phyloP scores from a whole-genome alignment of 2,329 filamentous ascomycete species.

The Xylariaceae sp. region DNA sequence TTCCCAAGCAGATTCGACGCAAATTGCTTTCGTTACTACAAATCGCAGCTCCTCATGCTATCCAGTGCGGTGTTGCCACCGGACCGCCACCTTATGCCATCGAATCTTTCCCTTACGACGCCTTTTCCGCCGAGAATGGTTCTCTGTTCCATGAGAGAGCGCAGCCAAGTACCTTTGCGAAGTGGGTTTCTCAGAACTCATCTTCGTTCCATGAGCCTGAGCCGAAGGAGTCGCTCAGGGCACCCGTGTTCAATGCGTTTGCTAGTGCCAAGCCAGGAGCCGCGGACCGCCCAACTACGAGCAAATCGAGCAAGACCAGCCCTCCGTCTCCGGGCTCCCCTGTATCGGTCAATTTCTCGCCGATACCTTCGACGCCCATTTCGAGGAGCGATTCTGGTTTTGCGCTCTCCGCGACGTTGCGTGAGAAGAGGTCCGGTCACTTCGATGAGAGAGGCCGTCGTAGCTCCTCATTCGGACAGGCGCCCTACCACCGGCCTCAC shows the following conservation, averaged over 20 bases:
- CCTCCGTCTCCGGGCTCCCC: conserved; percentile 67
- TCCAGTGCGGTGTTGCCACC: conserved; percentile 76
- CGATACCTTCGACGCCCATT: conserved; percentile 69
- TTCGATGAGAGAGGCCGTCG: conserved; percentile 74
- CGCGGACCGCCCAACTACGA: conserved; percentile 72
- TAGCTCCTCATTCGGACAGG: conserved; percentile 85
- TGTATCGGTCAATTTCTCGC: conserved; percentile 70
- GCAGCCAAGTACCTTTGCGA: conserved; percentile 66
- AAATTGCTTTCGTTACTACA: conserved; percentile 88
- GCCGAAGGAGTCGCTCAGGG: conserved; percentile 44
- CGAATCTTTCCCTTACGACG: conserved; percentile 85
- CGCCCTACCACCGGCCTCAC: conserved; percentile 62
- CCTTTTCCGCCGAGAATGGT: conserved; percentile 81
- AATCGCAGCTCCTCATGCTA: conserved; percentile 82
- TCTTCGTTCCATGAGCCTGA: conserved; percentile 72
- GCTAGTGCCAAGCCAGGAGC: conserved; percentile 66
- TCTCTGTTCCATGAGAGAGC: conserved; percentile 71
- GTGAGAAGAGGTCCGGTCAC: conserved; percentile 91
- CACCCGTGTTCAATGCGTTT: conserved; percentile 88
- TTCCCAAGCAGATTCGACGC: conserved; percentile 83
- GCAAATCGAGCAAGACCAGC: conserved; percentile 57
- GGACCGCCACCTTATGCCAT: conserved; percentile 89
- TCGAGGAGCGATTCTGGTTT: conserved; percentile 90
- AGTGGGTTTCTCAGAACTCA: conserved; percentile 85
- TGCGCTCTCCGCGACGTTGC: conserved; percentile 74